Evolutionary conservation across 257 asterid genomes (phyloP), one percentile per base, ranked within the genome.

Genomic region (Nicotiana benthamiana): DNA sequence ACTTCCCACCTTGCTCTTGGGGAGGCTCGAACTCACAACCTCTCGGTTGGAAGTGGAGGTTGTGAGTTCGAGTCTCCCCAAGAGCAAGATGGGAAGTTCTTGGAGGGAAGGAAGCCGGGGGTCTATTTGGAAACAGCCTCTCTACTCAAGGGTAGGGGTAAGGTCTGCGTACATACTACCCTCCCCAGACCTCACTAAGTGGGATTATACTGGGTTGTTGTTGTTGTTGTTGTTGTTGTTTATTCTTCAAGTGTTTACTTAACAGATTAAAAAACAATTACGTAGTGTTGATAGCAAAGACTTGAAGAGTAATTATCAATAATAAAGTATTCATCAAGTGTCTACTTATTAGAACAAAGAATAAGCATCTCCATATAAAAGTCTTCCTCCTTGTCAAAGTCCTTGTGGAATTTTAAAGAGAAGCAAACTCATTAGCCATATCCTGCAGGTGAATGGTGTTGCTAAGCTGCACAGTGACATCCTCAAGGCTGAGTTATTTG

Each of bases 401-500:
- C 75, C 53, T 13, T 72, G 8, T 80, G 34, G 12, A 52, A 67
- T 70, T 30, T 75, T 75, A 24, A 15, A 48, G 78, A 48, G 61
- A 74, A 48, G 60, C 78, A 74, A 74, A 13, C 43, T 16, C 24
- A 28, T 74, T 48, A 48, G 78, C 78, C 40, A 48, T 74, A 74
- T 78, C 57, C 77, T 81, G 86, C 93, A 95, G 98, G 98, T 96
- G 84, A 96, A 96, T 83, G 99, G 99, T 79, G 99, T 96, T 78
- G 99, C 99, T 46, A 97, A 94, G 89, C 89, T 96, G 75, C 99
- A 96, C 70, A 96, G 99, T 85, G 97, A 96, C 91, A 96, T 96
- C 75, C 88, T 96, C 75, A 94, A 87, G 86, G 79, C 92, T 20
- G 98, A 96, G 86, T 85, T 96, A 81, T 96, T 96, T 82, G 87